These are phyloP conservation scores for Cercospora janseana DNA, from an alignment of 2,329 filamentous ascomycete genomes.

Conservation along the genomic window DNA sequence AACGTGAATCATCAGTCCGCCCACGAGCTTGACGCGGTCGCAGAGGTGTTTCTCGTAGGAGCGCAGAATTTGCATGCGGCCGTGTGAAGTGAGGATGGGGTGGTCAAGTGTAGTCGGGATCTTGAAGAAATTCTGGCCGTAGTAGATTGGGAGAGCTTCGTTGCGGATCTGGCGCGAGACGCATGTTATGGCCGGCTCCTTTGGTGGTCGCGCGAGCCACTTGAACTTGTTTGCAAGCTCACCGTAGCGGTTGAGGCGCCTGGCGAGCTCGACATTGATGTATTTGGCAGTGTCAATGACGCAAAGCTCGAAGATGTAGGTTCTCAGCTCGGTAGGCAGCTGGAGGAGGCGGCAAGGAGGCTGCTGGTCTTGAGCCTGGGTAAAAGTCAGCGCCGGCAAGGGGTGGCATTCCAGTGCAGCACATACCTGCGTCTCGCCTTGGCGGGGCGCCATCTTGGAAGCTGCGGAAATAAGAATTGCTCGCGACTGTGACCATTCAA, in stretches of 20 bases:
- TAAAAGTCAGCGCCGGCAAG: background rate
- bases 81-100: background rate
- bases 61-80: background rate
- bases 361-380: too few species aligned
- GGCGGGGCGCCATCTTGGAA: too few species aligned
- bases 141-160: background rate
- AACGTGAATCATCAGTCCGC: background rate
- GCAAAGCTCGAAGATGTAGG: background rate
- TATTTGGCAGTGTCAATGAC: background rate
- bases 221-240: background rate
- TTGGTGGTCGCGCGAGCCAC: background rate
- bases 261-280: too few species aligned
- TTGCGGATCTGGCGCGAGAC: background rate
- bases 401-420: background rate
- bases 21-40: background rate
- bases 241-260: too few species aligned
- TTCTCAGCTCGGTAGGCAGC: background rate
- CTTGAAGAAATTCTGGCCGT: conserved; percentile 2
- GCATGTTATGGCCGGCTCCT: background rate
- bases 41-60: background rate
- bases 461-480: too few species aligned
- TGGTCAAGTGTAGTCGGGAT: background rate
- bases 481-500: too few species aligned
- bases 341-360: background rate
- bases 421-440: too few species aligned